phyloP scores from a whole-genome alignment of 129 eudicot genomes.

The Flaveria ramosissima region DNA sequence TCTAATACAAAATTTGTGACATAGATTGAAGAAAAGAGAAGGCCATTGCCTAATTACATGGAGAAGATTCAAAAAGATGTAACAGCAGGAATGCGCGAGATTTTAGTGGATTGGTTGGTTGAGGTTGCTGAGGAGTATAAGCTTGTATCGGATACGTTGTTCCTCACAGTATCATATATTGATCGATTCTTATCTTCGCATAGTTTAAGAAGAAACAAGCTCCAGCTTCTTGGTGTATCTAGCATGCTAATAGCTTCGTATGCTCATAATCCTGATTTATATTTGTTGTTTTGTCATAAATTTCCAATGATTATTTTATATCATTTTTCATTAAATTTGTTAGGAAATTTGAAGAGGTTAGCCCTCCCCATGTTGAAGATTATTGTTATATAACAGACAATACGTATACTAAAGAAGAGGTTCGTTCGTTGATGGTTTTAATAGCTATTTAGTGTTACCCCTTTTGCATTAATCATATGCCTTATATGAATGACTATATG shows the following conservation, averaged over 20 bases:
- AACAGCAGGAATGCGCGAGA: conserved; percentile 63
- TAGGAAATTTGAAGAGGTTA: conserved; percentile 89
- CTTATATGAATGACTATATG: neutral
- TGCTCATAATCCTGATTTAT: conserved; percentile 28
- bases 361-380: conserved; percentile 77
- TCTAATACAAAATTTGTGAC: conserved; percentile 25
- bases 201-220: conserved; percentile 50
- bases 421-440: conserved; percentile 23
- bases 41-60: conserved; percentile 72
- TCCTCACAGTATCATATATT: conserved; percentile 62
- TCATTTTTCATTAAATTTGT: neutral
- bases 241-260: conserved; percentile 97
- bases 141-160: conserved; percentile 76
- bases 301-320: neutral
- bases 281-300: neutral
- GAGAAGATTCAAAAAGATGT: conserved; percentile 68
- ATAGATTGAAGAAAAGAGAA: conserved; percentile 69
- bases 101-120: conserved; percentile 92
- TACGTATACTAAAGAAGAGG: conserved; percentile 78
- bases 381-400: conserved; percentile 87
- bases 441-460: neutral
- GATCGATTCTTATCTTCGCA: conserved; percentile 71
- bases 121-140: conserved; percentile 91
- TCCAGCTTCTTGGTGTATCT: conserved; percentile 95
- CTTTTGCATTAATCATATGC: neutral